A percentile compares a stretch with the other conserved stretches of the same genome.
Conservation (phyloP, 495 filamentous ascomycete species). For the Annulohypoxylon nitens region DNA sequence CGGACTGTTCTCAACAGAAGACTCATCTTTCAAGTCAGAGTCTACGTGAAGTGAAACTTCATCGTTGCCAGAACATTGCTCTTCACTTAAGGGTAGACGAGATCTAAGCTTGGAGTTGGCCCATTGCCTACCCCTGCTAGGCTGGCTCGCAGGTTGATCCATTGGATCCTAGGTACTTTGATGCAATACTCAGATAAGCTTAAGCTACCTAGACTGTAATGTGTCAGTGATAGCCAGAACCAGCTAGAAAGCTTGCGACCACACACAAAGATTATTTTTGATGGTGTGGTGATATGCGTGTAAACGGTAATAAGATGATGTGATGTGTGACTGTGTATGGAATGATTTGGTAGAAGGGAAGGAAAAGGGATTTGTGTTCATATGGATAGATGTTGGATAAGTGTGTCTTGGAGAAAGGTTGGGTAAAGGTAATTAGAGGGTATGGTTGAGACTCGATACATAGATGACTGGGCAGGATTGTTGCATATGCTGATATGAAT, state of each 20-base stretch:
- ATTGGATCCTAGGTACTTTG: neutral
- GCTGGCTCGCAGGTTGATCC: neutral
- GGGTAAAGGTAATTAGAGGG: no score
- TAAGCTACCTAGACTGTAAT: no score
- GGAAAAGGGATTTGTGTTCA: neutral
- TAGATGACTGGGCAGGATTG: no score
- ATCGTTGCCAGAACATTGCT: neutral
- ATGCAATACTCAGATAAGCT: no score
- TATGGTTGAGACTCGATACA: no score
- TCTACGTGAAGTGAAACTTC: neutral
- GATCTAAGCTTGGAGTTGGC: neutral
- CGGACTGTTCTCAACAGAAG: no score
- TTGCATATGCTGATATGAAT: neutral
- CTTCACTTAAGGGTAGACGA: neutral
- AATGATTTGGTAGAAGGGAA: neutral
- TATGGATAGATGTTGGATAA: neutral
- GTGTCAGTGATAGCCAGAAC: no score
- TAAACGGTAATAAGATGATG: no score
- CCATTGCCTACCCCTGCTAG: neutral
- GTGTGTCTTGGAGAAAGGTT: no score
- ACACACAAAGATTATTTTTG: neutral
- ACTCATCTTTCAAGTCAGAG: neutral
- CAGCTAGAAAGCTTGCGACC: neutral
- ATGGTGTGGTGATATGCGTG: neutral
- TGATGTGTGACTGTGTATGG: neutral